Evolutionary conservation across 768 basidiomycete genomes (phyloP), one percentile per base, ranked within the genome.

Genomic region (Tylopilus rubrobrunneus): DNA sequence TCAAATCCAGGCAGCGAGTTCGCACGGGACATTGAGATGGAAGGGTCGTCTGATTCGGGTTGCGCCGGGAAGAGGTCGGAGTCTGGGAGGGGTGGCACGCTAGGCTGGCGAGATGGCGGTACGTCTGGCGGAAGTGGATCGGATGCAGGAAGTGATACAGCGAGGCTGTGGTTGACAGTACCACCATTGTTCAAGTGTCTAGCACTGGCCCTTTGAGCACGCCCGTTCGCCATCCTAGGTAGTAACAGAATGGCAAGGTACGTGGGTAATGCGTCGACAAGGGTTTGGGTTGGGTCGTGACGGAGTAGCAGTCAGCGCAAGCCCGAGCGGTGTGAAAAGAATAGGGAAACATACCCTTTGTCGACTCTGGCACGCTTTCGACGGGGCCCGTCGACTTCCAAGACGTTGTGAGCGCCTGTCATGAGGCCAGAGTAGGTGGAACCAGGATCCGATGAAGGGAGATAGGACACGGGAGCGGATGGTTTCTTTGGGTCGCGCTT

Each of bases 401-500:
- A 56, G 52, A 80, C 77, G 64, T 79, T 76, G 58, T 84, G 76
- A 66, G 85, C 80, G 56, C 81, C 81, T 59, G 83, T 78, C 75
- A 84, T 79, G 67, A 86, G 79, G 55, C 85, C 87, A 68, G 86
- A 83, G 76, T 90, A 93, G 25, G 90, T 93, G 62, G 91, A 86
- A 66, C 91, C 90, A 57, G 91, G 91, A 78, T 93, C 91, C 65
- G 84, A 83, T 57, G 82, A 73, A 45, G 90, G 89, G 67, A 93
- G 78, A 77, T 92, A 93, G 57, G 91, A 91, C 72, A 83, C 77
- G 55, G 78, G 72, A 59, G 79, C 74, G 59, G 79, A 71, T 48
- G 86, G 82, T 73, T 92, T 90, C 76, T 80, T 89, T 65, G 84
- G 84, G 76, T 92, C 89, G 67, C 87, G 84, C 75, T 86, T 88